Evolutionary conservation across 306 rosid genomes (phyloP), one percentile per base, ranked within the genome.

Genomic region (Cercis canadensis): DNA sequence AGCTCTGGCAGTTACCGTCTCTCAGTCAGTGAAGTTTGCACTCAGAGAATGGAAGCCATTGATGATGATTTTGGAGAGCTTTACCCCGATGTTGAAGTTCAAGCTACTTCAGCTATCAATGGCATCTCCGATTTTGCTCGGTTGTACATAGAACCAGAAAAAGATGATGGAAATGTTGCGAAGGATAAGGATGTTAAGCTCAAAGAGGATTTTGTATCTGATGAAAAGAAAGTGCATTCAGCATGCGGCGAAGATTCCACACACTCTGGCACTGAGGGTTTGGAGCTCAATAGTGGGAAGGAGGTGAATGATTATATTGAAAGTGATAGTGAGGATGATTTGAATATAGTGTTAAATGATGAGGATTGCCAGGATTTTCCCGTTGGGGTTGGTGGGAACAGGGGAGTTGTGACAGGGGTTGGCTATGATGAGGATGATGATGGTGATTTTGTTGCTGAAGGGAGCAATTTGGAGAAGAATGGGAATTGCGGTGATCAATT

Each of bases 281-380:
- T 62, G 62, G 78, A 71, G 11, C 17, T 12, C 39, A 56, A 15
- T 15, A 44, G 24, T 34, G 64, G 6, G 29, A 55, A 45, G 72
- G 72, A 45, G 43, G 24, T 11, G 9, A 53, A 55, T 67, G 81
- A 46, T 51, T 75, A 11, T 32, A 32, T 18, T 47, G 90, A 39
- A 14, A 86, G 87, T 44, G 96, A 87, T 2, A 87, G 92, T 54
- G 89, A 82, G 52, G 89, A 85, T 65, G 96, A 80, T 67, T 73
- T 90, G 65, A 80, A 86, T 21, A 89, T 89, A 7, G 78, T 89
- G n/a, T 75, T 89, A 80, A 87, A 87, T 33, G 89, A 87, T 45
- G 88, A 75, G 9, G 91, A 74, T 46, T 60, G 59, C 51, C 29
- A 65, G 7, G 45, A 34, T 32, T 72, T 75, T 45, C 76, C 65